Evolutionary conservation across 768 basidiomycete genomes (phyloP).

Genomic region (Calocybe gangraenosa): DNA sequence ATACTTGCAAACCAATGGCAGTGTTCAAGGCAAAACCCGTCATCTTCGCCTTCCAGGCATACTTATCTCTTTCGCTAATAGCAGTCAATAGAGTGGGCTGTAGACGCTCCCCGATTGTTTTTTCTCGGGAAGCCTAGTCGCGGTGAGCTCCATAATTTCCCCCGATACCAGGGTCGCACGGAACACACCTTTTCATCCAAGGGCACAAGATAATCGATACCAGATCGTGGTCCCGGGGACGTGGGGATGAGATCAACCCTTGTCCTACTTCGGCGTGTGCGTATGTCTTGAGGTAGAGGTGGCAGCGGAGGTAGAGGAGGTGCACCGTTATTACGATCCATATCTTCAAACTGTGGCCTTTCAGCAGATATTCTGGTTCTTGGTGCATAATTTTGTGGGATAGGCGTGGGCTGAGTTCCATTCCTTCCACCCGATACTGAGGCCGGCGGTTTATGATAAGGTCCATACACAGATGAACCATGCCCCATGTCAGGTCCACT

Average conservation of each 20-base stretch:
- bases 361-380: constrained; percentile 3
- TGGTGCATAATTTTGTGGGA: constrained; percentile 3
- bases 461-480: too few species aligned
- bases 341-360: constrained; percentile 3
- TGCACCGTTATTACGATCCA: background rate
- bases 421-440: too few species aligned
- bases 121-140: constrained; percentile 19
- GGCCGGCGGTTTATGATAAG: too few species aligned
- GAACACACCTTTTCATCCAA: constrained; percentile 24
- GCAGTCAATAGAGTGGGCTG: constrained; percentile 50
- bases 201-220: constrained; percentile 37
- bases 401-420: constrained; percentile 7
- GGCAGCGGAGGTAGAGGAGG: constrained; percentile 15
- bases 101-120: constrained; percentile 49
- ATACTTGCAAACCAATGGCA: constrained; percentile 60
- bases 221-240: constrained; percentile 23
- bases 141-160: too few species aligned
- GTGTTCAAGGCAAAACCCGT: constrained; percentile 34
- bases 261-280: constrained; percentile 7
- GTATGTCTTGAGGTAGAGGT: constrained; percentile 15
- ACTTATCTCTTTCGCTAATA: constrained; percentile 39
- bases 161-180: background rate
- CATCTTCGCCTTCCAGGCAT: constrained; percentile 39
- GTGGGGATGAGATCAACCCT: background rate
- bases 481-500: too few species aligned